These are phyloP conservation scores for Ceratocystis lukuohia DNA, from an alignment of 2,329 filamentous ascomycete species.

Conservation along the genomic window DNA sequence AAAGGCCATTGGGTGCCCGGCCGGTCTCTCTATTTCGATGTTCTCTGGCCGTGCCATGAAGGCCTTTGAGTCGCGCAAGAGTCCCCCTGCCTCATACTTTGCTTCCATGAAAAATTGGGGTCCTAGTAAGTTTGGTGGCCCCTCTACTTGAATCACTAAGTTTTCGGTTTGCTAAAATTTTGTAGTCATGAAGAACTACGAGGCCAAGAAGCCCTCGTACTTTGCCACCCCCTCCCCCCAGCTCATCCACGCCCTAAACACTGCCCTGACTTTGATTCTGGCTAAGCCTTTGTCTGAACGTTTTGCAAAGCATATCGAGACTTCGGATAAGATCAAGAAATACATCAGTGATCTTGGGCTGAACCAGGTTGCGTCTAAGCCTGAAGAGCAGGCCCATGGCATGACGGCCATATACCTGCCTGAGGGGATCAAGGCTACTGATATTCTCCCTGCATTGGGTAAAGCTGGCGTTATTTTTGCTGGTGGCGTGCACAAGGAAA, in stretches of 20 bases:
- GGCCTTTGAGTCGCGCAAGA: constrained; percentile 65
- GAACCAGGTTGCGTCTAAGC: constrained; percentile 71
- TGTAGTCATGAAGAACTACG: constrained; percentile 94
- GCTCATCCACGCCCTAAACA: constrained; percentile 84
- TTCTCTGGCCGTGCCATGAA: constrained; percentile 80
- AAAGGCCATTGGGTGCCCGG: constrained; percentile 92
- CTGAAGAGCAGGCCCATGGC: constrained; percentile 84
- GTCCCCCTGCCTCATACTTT: constrained; percentile 77
- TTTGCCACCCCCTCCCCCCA: constrained; percentile 95
- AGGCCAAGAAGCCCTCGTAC: constrained; percentile 93
- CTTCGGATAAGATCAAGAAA: constrained; percentile 77
- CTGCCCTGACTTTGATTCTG: constrained; percentile 72
- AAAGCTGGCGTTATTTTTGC: constrained; percentile 89
- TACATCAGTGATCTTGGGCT: constrained; percentile 67
- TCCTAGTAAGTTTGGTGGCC: constrained; percentile 48
- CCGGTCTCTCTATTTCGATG: constrained; percentile 88
- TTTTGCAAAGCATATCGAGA: constrained; percentile 66
- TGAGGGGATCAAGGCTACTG: constrained; percentile 63
- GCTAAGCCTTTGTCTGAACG: constrained; percentile 66
- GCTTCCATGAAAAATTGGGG: constrained; percentile 96
- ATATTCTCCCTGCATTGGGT: constrained; percentile 70
- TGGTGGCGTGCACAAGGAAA: constrained; percentile 90
- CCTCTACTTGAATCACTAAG: constrained; percentile 1
- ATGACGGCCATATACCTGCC: constrained; percentile 98
- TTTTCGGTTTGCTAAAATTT: constrained; percentile 8